phyloP scores from a whole-genome alignment of 2,329 filamentous ascomycete species.

The Aspergillus ochraceoroseus region DNA sequence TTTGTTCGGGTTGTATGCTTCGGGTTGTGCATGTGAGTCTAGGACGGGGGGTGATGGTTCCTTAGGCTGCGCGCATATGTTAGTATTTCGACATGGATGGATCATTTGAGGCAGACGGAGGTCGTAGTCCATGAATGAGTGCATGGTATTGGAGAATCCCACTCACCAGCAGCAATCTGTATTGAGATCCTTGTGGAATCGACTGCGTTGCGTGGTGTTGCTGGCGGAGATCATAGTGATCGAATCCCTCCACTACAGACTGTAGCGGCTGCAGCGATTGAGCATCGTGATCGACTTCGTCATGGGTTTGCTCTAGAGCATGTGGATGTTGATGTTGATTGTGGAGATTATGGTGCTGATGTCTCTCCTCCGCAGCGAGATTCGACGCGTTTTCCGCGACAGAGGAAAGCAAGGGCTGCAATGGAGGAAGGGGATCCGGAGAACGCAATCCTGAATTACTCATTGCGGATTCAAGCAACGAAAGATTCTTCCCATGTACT shows the following conservation, averaged over 20 bases:
- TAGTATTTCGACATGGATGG: too few species aligned
- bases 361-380: constrained; percentile 17
- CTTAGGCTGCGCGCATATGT: too few species aligned
- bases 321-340: constrained; percentile 7
- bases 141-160: too few species aligned
- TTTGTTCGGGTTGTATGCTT: constrained; percentile 12
- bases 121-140: too few species aligned
- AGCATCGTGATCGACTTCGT: constrained; percentile 21
- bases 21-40: constrained; percentile 17
- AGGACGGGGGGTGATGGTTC: constrained; percentile 20
- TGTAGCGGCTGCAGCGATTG: constrained; percentile 29
- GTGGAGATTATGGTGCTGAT: too few species aligned
- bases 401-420: constrained; percentile 23
- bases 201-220: constrained; percentile 15
- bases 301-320: constrained; percentile 19
- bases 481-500: not conserved
- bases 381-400: constrained; percentile 25
- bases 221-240: constrained; percentile 15
- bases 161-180: constrained; percentile 16
- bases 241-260: constrained; percentile 22
- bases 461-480: constrained; percentile 21
- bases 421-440: constrained; percentile 21
- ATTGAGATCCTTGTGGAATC: constrained; percentile 17
- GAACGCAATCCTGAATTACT: constrained; percentile 20
- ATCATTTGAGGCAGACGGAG: too few species aligned